A percentile compares a stretch with the other conserved stretches of the same genome.
These are phyloP conservation scores for Phaeotremella fagi DNA, from an alignment of 768 basidiomycete genomes.

Conservation along the genomic window DNA sequence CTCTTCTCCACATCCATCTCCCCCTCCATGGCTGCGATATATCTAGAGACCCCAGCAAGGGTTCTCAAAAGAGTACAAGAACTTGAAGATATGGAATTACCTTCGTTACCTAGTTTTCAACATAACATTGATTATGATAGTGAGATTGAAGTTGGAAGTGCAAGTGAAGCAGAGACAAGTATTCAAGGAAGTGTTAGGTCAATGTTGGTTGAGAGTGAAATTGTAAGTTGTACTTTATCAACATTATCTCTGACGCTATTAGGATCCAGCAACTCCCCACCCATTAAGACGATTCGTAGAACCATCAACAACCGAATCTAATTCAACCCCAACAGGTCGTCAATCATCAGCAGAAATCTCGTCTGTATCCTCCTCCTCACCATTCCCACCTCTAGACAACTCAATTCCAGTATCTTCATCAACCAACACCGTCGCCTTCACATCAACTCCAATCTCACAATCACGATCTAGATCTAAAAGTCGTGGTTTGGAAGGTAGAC, in stretches of 20 bases:
- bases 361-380: constrained; percentile 23
- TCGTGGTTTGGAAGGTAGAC: constrained; percentile 2
- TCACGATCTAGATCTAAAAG: constrained; percentile 25
- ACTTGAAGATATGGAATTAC: constrained; percentile 39
- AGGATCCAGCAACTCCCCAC: constrained; percentile 35
- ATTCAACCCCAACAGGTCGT: not conserved
- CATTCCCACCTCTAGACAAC: constrained; percentile 25
- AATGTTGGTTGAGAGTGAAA: not conserved
- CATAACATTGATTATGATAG: constrained; percentile 39
- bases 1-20: not conserved
- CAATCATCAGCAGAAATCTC: constrained; percentile 14
- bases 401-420: constrained; percentile 21
- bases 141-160: too few species aligned
- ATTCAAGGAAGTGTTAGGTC: not conserved
- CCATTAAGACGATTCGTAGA: constrained; percentile 12
- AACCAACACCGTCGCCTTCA: constrained; percentile 13
- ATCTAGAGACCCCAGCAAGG: constrained; percentile 32
- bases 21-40: constrained; percentile 13
- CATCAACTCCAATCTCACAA: constrained; percentile 31
- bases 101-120: constrained; percentile 40
- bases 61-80: constrained; percentile 31
- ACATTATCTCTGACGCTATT: not conserved
- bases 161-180: constrained; percentile 2
- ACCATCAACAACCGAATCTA: not conserved
- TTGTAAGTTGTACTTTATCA: constrained; percentile 1